Evolutionary conservation across 495 filamentous ascomycete species (phyloP).

Genomic region (Xylaria bambusicola): DNA sequence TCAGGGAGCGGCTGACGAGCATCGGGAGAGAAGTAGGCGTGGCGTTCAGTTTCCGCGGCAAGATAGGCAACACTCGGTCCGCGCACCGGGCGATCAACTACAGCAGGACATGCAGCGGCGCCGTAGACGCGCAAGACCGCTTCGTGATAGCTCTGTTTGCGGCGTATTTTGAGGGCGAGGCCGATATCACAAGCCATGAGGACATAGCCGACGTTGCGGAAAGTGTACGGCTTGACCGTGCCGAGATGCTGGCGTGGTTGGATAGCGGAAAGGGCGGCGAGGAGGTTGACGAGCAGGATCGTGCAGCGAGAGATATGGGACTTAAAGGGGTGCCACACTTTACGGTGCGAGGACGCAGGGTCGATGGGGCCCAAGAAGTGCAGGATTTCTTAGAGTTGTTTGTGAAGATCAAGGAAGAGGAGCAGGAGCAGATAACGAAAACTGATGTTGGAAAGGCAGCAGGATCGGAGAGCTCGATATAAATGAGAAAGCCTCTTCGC

Average conservation of each 20-base stretch:
- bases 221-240: conserved; percentile 62
- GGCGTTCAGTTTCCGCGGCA: conserved; percentile 69
- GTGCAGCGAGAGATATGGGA: conserved; percentile 54
- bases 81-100: conserved; percentile 74
- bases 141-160: conserved; percentile 70
- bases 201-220: conserved; percentile 63
- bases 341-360: conserved; percentile 62
- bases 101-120: conserved; percentile 53
- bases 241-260: conserved; percentile 63
- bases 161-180: conserved; percentile 74
- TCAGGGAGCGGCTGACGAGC: conserved; percentile 57
- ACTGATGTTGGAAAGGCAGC: too few species aligned
- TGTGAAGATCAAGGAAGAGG: conserved; percentile 47
- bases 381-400: conserved; percentile 60
- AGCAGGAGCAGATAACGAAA: not conserved
- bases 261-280: conserved; percentile 62
- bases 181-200: conserved; percentile 69
- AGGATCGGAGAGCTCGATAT: too few species aligned
- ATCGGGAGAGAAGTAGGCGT: conserved; percentile 69
- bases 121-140: conserved; percentile 51
- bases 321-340: conserved; percentile 78
- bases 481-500: too few species aligned
- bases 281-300: conserved; percentile 72
- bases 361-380: conserved; percentile 67
- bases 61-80: conserved; percentile 75